Evolutionary conservation across 2,329 filamentous ascomycete species (phyloP), one percentile per base, ranked within the genome.

Genomic region (Nemania sp.): DNA sequence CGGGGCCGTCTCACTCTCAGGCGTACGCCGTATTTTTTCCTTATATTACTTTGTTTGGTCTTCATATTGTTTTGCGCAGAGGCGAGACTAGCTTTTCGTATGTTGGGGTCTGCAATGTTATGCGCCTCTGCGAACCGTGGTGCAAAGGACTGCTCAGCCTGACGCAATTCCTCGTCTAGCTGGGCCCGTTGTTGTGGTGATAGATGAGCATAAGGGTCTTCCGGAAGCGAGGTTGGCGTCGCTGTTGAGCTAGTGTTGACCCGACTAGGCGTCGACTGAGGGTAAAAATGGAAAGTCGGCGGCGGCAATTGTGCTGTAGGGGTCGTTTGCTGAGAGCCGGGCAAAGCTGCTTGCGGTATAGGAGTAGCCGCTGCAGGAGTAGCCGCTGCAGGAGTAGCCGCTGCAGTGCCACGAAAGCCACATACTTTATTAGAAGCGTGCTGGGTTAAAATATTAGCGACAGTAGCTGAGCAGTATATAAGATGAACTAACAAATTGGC

Each of bases 21-120:
- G 1, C 75, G 74, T 26, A 84, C 79, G n/a, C 81, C 81, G 55
- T 78, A 83, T 55, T 77, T 82, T 64, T 81, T 83, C 11, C 81
- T 75, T 3, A 81, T 78, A n/a, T 74, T 73, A 48, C 78, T 82
- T 64, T 82, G 80, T 52, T 80, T 81, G 3, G 79, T 82, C 37
- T 77, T 77, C 60, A 79, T 81, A 3, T 75, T 75, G 57, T 83
- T 83, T 34, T 76, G 76, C 1, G 83, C 61, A 8, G 70, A 75
- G 0, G 73, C 71, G 0, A 82, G 46, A 41, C 61, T 68, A 1
- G 14, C 58, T 54, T 59, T 70, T 44, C 63, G 69, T 57, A 63
- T 65, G 36, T 52, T 60, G 2, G 69, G 66, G 31, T 77, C 71
- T 0, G 63, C 49, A 8, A 79, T 68, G 3, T 33, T 17, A 52